These are phyloP conservation scores for Cyclaneusma minus DNA, from an alignment of 2,329 filamentous ascomycete genomes.

Conservation along the genomic window DNA sequence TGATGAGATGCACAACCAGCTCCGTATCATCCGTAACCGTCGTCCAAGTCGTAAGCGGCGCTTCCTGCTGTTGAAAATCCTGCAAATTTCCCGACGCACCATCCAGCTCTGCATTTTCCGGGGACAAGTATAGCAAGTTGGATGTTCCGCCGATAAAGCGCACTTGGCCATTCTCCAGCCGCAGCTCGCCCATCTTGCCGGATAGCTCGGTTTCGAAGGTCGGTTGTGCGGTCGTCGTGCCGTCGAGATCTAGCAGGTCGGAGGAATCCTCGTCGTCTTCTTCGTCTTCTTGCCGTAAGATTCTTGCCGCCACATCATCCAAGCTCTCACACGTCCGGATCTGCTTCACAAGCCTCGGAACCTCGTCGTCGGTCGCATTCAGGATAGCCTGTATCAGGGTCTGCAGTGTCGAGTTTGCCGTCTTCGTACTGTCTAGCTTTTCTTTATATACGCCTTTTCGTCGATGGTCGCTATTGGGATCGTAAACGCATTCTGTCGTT, in stretches of 20 bases:
- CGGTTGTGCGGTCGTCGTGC: conserved; percentile 24
- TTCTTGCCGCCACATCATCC: conserved; percentile 19
- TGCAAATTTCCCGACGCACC: conserved; percentile 14
- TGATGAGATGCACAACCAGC: conserved; percentile 73
- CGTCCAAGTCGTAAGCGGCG: conserved; percentile 77
- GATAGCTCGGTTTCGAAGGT: conserved; percentile 62
- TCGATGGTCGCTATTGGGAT: conserved; percentile 89
- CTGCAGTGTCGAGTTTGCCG: conserved; percentile 73
- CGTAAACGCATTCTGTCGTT: conserved; percentile 80
- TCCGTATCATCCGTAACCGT: conserved; percentile 65
- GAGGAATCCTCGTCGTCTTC: conserved; percentile 27
- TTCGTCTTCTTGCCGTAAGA: conserved; percentile 17
- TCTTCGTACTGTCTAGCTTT: conserved; percentile 78
- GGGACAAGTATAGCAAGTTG: conserved; percentile 69
- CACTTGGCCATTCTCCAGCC: conserved; percentile 73
- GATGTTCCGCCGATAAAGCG: conserved; percentile 91
- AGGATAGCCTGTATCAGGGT: conserved; percentile 87
- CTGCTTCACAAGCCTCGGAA: conserved; percentile 62
- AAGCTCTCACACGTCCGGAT: conserved; percentile 68
- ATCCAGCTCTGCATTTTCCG: conserved; percentile 22
- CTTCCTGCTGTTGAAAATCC: conserved; percentile 28
- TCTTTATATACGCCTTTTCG: conserved; percentile 95
- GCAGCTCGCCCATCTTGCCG: conserved; percentile 83
- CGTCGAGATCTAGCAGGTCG: conserved; percentile 20
- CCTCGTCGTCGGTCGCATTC: conserved; percentile 79